Evolutionary conservation across 345 rosid genomes (phyloP).

Genomic region (Punica granatum): DNA sequence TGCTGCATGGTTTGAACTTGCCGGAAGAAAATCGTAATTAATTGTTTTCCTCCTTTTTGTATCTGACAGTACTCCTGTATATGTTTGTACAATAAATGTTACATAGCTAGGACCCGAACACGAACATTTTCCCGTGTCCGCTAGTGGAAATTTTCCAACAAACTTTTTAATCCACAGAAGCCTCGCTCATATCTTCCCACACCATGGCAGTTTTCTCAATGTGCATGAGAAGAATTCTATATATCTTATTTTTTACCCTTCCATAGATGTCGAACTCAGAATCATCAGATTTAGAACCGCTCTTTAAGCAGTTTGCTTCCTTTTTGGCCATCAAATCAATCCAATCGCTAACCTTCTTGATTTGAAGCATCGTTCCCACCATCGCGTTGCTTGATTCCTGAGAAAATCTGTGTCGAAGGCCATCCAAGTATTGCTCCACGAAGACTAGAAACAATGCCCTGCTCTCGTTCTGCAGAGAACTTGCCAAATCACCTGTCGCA

Average conservation of each 20-base stretch:
- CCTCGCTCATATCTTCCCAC: constrained; percentile 16
- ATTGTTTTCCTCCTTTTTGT: neutral
- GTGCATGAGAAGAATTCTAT: constrained; percentile 52
- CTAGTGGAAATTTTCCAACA: neutral
- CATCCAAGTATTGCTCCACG: constrained; percentile 50
- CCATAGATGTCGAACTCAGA: constrained; percentile 37
- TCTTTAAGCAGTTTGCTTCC: constrained; percentile 10
- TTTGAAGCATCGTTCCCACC: constrained; percentile 39
- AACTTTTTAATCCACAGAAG: neutral
- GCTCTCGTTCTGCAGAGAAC: constrained; percentile 33
- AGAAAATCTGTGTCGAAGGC: constrained; percentile 22
- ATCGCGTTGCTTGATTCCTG: constrained; percentile 29
- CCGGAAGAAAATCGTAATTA: neutral
- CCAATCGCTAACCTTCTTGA: constrained; percentile 63
- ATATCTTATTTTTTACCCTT: constrained; percentile 53
- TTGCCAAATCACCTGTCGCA: constrained; percentile 28
- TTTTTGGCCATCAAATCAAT: constrained; percentile 31
- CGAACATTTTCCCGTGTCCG: neutral
- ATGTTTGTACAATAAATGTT: neutral
- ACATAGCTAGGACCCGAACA: neutral
- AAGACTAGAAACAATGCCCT: constrained; percentile 42
- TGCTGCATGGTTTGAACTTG: neutral
- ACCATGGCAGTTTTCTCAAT: constrained; percentile 52
- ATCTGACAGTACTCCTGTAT: neutral
- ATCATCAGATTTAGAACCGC: constrained; percentile 15